A percentile compares a stretch with the other conserved stretches of the same genome.
These are phyloP conservation scores for Grosmannia serpens DNA, from an alignment of 2,329 filamentous ascomycete species.

Conservation along the genomic window DNA sequence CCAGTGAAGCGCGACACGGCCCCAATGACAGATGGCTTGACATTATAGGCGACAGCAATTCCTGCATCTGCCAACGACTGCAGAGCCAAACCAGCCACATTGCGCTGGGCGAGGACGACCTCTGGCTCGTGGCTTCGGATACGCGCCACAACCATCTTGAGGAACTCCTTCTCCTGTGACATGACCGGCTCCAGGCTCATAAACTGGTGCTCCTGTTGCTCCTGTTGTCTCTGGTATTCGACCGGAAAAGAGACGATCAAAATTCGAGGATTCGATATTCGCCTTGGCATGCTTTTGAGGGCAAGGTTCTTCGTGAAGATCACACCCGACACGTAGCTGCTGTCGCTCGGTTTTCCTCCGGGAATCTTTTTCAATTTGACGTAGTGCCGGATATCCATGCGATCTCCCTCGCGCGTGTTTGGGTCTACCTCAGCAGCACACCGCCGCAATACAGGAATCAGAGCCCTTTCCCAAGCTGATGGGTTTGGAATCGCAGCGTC, in stretches of 20 bases:
- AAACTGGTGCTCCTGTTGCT: conserved; percentile 72
- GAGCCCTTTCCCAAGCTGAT: conserved; percentile 74
- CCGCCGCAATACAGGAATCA: conserved; percentile 80
- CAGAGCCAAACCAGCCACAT: conserved; percentile 82
- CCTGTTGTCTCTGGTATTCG: conserved; percentile 84
- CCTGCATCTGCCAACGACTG: conserved; percentile 79
- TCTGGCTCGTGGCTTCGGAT: conserved; percentile 80
- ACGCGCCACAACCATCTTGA: conserved; percentile 81
- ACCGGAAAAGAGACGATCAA: conserved; percentile 90
- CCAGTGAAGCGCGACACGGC: conserved; percentile 88
- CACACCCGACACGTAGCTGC: conserved; percentile 89
- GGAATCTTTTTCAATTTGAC: conserved; percentile 96
- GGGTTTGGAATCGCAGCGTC: conserved; percentile 65
- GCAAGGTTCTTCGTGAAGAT: conserved; percentile 97
- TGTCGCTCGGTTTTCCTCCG: conserved; percentile 80
- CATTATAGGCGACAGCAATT: conserved; percentile 90
- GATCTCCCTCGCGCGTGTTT: conserved; percentile 78
- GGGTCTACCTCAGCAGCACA: conserved; percentile 93
- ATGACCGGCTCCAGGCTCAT: conserved; percentile 98
- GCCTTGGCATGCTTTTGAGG: conserved; percentile 88
- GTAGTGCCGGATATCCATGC: conserved; percentile 95
- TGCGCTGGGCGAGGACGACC: conserved; percentile 81
- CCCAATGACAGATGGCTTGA: conserved; percentile 90
- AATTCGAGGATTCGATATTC: conserved; percentile 73
- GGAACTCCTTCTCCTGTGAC: conserved; percentile 87